A percentile compares a stretch with the other conserved stretches of the same genome.
Evolutionary conservation across 805 yeast species (phyloP).

Genomic region (Huiozyma sinensis): DNA sequence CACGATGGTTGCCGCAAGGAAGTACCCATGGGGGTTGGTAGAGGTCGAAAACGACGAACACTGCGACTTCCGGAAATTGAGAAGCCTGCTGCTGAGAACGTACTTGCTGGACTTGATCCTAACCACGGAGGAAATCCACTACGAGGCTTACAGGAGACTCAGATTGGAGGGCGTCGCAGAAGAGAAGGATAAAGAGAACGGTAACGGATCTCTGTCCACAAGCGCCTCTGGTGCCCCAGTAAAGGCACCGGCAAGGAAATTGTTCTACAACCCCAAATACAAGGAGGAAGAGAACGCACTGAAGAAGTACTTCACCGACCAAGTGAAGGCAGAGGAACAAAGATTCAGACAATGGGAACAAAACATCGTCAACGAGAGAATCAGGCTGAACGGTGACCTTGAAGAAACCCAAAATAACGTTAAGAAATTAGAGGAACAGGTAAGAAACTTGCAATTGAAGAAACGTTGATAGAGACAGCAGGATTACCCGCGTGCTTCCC

Average conservation of each 20-base stretch:
- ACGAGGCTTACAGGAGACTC: conserved; percentile 64
- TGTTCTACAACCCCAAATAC: conserved; percentile 78
- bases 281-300: conserved; percentile 93
- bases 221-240: conserved; percentile 12
- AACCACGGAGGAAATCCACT: conserved; percentile 73
- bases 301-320: conserved; percentile 91
- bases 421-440: conserved; percentile 65
- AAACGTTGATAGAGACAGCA: conserved; percentile 28
- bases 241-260: conserved; percentile 36
- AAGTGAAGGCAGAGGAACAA: conserved; percentile 91
- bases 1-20: conserved; percentile 60
- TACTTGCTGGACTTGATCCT: conserved; percentile 73
- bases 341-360: conserved; percentile 98
- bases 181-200: conserved; percentile 21
- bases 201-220: conserved; percentile 14
- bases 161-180: conserved; percentile 46
- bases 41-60: conserved; percentile 81
- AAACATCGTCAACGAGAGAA: conserved; percentile 89
- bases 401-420: conserved; percentile 77
- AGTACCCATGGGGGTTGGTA: conserved; percentile 84
- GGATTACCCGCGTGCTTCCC: too few species aligned
- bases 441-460: conserved; percentile 48
- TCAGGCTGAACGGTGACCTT: conserved; percentile 84
- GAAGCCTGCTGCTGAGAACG: conserved; percentile 69
- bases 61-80: conserved; percentile 74